phyloP scores from a whole-genome alignment of 129 eudicot species.

The Pittosporum tobira region DNA sequence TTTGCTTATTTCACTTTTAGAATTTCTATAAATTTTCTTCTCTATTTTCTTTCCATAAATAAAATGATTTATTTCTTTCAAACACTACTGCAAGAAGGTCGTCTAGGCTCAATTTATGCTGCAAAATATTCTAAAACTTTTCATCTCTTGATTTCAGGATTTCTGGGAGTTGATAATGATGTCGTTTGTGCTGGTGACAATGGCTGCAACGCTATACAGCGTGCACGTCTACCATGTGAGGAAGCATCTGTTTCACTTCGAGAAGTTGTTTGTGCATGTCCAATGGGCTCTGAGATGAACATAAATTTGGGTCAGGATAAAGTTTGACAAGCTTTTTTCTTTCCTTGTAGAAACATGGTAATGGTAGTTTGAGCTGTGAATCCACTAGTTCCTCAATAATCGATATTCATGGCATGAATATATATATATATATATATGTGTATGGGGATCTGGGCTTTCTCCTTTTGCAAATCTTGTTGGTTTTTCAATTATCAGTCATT shows the following conservation, averaged over 20 bases:
- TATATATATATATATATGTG: too few relatives aligned
- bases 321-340: neutral
- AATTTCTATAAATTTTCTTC: neutral
- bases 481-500: too few relatives aligned
- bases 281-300: neutral
- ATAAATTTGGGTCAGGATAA: neutral
- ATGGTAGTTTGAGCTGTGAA: neutral
- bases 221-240: conserved; percentile 58
- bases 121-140: neutral
- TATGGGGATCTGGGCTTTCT: too few relatives aligned
- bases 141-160: conserved; percentile 34
- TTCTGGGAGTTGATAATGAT: conserved; percentile 65
- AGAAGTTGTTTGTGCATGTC: conserved; percentile 30
- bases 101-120: conserved; percentile 1
- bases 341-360: neutral
- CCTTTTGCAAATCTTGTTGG: too few relatives aligned
- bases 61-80: too few relatives aligned
- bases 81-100: neutral
- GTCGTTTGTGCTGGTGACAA: conserved; percentile 55
- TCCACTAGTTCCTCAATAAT: too few relatives aligned
- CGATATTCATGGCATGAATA: too few relatives aligned
- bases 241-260: conserved; percentile 69
- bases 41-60: too few relatives aligned
- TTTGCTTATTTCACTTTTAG: neutral
- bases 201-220: conserved; percentile 60